Evolutionary conservation across 2,329 filamentous ascomycete species (phyloP), one percentile per base, ranked within the genome.

Genomic region (Fonsecaea nubica): DNA sequence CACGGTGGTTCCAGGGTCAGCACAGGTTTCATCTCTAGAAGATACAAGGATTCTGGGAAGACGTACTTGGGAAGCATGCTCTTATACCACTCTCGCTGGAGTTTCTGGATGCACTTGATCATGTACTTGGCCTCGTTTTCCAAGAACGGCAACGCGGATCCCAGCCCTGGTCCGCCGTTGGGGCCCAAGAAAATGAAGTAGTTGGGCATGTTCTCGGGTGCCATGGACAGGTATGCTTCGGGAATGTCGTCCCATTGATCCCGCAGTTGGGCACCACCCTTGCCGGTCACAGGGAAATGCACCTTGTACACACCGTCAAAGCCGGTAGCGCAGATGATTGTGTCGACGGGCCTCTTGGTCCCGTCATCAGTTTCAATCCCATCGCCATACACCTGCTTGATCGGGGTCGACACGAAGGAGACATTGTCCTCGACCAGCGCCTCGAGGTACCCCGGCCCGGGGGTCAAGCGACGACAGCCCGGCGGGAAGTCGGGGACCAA

Each of bases 171-270:
- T 10, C 48, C 63, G 13, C 56, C 56, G 18, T 65, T 65, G 21
- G 63, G 63, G 4, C 63, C 63, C 1, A 65, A 21, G n/a, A 61
- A 60, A 3, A 56, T 18, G 35, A 65, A 61, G 4, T 60, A 21
- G 25, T 65, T 65, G 8, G 63, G 63, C 63, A 65, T 65, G 10
- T 65, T 33, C 15, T 57, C 56, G 30, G 53, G 53, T 12, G 15
- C n/a, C 8, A 56, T 36, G 4, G 21, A 32, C 53, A 56, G 33
- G 18, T 56, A 56, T n/a, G 53, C 53, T 13, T 15, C 30, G 1
- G 53, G 53, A n/a, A n/a, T 33, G 8, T 70, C 48, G 45, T 62
- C 66, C 76, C 76, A 77, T 53, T 68, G 60, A 1, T 75, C 69
- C n/a, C 18, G 15, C 3, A 64, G 35, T 9, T 30, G 21, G n/a